Conservation (phyloP, 768 basidiomycete genomes). For the Hirschioporus abietinus region DNA sequence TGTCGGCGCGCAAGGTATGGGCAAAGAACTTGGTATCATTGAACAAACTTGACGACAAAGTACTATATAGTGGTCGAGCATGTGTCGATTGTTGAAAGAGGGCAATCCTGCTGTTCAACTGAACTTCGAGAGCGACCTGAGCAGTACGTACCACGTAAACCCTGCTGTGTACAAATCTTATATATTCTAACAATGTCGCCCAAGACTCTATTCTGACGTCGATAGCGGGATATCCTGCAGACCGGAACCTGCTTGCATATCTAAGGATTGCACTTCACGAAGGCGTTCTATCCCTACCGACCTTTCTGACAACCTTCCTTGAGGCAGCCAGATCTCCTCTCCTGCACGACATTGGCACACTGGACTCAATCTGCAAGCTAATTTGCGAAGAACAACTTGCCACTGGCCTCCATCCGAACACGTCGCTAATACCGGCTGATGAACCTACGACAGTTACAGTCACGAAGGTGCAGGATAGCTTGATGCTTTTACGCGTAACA, state of each 20-base stretch:
- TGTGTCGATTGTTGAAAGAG: conserved; percentile 58
- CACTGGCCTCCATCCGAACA: conserved; percentile 45
- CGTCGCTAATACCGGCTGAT: conserved; percentile 48
- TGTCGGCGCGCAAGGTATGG: conserved; percentile 58
- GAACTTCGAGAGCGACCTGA: conserved; percentile 49
- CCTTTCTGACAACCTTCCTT: conserved; percentile 62
- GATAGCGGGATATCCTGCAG: conserved; percentile 65
- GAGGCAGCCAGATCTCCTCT: conserved; percentile 61
- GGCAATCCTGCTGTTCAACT: conserved; percentile 32
- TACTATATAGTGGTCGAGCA: conserved; percentile 53
- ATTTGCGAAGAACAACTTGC: conserved; percentile 61
- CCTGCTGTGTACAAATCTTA: conserved; percentile 3
- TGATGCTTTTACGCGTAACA: conserved; percentile 54
- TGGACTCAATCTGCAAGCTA: conserved; percentile 64
- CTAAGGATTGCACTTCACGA: conserved; percentile 53
- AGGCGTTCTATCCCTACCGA: conserved; percentile 49
- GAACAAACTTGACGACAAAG: background rate
- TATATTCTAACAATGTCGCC: conserved; percentile 2
- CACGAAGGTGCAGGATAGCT: conserved; percentile 52
- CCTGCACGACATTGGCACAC: conserved; percentile 57
- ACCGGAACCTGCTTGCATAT: conserved; percentile 62
- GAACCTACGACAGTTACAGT: conserved; percentile 47
- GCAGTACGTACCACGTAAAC: conserved; percentile 41
- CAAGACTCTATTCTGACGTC: conserved; percentile 66
- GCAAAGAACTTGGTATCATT: background rate